phyloP scores from a whole-genome alignment of 2,329 filamentous ascomycete genomes.

The Pseudocercospora musae region DNA sequence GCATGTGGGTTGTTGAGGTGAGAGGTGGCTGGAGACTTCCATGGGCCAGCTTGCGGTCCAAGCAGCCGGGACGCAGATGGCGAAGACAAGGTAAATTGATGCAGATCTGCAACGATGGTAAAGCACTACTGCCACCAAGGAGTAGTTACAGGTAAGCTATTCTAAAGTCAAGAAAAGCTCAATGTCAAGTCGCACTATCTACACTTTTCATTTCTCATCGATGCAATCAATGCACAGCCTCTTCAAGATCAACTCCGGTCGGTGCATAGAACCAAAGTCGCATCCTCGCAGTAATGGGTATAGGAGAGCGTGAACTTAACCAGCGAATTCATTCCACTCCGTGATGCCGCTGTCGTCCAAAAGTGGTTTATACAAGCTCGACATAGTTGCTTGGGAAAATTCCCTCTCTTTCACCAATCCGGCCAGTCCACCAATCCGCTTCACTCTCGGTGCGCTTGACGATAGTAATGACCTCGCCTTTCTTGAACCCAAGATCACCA shows the following conservation, averaged over 20 bases:
- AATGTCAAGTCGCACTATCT: not conserved
- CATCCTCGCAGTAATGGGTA: not conserved
- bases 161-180: not conserved
- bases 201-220: not conserved
- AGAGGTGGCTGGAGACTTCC: not conserved
- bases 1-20: not conserved
- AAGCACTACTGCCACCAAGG: not conserved
- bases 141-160: not conserved
- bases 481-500: constrained; percentile 92
- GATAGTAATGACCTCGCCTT: constrained; percentile 93
- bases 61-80: not conserved
- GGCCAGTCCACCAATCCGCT: constrained; percentile 97
- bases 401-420: constrained; percentile 77
- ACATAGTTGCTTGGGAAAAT: constrained; percentile 64
- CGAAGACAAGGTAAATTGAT: not conserved
- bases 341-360: not conserved
- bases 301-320: not conserved
- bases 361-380: constrained; percentile 22
- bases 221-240: not conserved
- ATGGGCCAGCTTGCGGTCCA: not conserved
- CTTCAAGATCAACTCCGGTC: not conserved
- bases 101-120: not conserved
- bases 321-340: not conserved
- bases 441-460: constrained; percentile 90
- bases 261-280: not conserved